Conservation (phyloP, 257 asterid species). For the Jaltomata sinuosa region DNA sequence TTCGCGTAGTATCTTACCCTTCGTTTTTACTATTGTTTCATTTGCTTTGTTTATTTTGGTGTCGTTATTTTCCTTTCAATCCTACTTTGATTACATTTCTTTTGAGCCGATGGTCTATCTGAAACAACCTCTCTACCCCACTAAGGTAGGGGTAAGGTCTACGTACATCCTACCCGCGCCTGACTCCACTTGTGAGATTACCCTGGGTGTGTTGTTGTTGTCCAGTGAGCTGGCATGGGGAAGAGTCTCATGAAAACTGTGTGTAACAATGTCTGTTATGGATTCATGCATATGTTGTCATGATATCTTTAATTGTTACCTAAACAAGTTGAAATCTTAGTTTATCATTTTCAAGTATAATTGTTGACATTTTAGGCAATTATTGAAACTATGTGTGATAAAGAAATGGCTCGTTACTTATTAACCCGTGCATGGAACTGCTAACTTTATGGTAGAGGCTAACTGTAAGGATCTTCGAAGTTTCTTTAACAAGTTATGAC, state of each 20-base stretch:
- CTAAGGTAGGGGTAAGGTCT: no score
- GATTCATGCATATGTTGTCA: not conserved
- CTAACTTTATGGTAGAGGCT: not conserved
- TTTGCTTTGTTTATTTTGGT: not conserved
- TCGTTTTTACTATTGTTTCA: not conserved
- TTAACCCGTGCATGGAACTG: not conserved
- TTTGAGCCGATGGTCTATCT: not conserved
- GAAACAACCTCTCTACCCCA: no score
- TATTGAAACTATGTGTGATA: not conserved
- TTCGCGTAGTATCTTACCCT: not conserved
- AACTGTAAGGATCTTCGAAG: not conserved
- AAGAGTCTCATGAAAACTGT: not conserved
- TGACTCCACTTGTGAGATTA: no score
- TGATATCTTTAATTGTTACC: not conserved
- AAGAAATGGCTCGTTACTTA: not conserved
- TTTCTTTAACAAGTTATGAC: not conserved
- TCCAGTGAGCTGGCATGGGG: not conserved
- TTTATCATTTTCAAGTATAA: not conserved
- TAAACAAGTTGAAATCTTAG: not conserved
- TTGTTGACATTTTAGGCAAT: not conserved
- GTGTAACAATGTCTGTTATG: not conserved
- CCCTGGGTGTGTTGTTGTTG: not conserved
- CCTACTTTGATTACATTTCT: not conserved
- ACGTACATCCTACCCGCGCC: no score
- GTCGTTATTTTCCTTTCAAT: not conserved